These are phyloP conservation scores for Cornus controversa DNA, from an alignment of 148 eudicot species.

Conservation along the genomic window DNA sequence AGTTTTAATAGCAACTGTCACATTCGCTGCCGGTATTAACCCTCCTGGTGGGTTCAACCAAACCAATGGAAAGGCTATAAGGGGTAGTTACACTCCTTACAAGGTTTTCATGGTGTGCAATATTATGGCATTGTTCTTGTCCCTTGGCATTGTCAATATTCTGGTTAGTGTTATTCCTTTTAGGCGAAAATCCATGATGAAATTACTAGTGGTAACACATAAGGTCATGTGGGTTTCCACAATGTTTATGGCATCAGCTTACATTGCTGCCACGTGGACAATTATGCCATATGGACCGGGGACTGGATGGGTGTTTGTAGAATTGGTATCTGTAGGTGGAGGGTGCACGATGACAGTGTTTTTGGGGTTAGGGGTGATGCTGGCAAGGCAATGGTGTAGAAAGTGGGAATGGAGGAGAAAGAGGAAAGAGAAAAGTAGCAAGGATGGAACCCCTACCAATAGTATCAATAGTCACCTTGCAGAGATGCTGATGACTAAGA, in stretches of 20 bases:
- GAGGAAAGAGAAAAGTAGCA: slow-evolving; percentile 16
- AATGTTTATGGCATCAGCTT: slow-evolving; percentile 17
- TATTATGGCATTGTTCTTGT: slow-evolving; percentile 30
- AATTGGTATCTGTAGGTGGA: slow-evolving; percentile 14
- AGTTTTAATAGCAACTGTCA: slow-evolving; percentile 32
- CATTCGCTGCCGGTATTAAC: slow-evolving; percentile 33
- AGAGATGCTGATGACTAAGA: slow-evolving; percentile 8
- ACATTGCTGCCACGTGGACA: slow-evolving; percentile 20
- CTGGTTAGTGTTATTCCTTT: slow-evolving; percentile 26
- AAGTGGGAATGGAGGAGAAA: slow-evolving; percentile 18
- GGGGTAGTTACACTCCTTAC: slow-evolving; percentile 18
- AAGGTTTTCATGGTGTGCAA: slow-evolving; percentile 29
- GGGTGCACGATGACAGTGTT: slow-evolving; percentile 20
- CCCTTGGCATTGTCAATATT: slow-evolving; percentile 27
- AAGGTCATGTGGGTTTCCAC: slow-evolving; percentile 25
- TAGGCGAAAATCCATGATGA: slow-evolving; percentile 19
- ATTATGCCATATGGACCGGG: slow-evolving; percentile 15
- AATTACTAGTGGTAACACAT: slow-evolving; percentile 10
- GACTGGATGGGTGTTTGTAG: slow-evolving; percentile 11
- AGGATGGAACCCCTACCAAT: slow-evolving; percentile 24
- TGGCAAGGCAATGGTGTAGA: slow-evolving; percentile 18
- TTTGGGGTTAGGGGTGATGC: slow-evolving; percentile 16
- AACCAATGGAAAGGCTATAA: slow-evolving; percentile 21
- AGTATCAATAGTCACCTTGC: slow-evolving; percentile 15
- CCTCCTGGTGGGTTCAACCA: slow-evolving; percentile 39